Evolutionary conservation across 345 rosid genomes (phyloP).

Genomic region (Schrenkiella parvula): DNA sequence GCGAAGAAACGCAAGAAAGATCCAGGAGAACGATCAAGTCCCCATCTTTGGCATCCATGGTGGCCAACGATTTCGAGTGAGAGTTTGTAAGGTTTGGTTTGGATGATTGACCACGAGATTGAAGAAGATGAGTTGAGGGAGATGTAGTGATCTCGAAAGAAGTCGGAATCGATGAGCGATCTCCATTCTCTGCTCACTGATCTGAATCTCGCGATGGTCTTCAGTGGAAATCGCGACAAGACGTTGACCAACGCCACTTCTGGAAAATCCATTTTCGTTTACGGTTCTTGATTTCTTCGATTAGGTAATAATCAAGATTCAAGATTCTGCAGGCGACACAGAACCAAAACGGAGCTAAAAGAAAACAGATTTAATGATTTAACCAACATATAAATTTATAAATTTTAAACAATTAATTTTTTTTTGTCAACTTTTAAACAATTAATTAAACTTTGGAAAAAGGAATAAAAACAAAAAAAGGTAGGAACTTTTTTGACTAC

Average conservation of each 20-base stretch:
- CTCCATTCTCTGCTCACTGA: constrained; percentile 3
- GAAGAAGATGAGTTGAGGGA: constrained; percentile 7
- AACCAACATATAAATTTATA: no score
- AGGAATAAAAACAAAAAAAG: no score
- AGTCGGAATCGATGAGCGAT: neutral
- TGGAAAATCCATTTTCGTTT: constrained; percentile 1
- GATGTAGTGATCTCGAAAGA: constrained; percentile 3
- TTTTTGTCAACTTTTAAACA: no score
- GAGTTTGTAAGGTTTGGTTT: neutral
- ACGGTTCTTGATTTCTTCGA: neutral
- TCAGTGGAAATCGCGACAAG: neutral
- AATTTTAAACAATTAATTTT: no score
- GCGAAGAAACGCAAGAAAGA: neutral
- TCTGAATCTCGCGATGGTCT: constrained; percentile 12
- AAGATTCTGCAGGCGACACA: neutral
- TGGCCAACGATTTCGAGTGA: constrained; percentile 6
- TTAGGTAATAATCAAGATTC: neutral
- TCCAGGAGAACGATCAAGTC: neutral
- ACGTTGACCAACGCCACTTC: neutral
- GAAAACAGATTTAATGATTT: no score
- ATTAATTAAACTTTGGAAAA: no score
- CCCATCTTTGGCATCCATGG: constrained; percentile 8
- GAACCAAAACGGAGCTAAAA: no score
- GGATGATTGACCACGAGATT: constrained; percentile 17
- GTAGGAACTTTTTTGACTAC: no score